Percentiles rank a stretch among this genome's conserved stretches.
Conservation (phyloP, 768 basidiomycete genomes). For the Rhodotorula babjevae region DNA sequence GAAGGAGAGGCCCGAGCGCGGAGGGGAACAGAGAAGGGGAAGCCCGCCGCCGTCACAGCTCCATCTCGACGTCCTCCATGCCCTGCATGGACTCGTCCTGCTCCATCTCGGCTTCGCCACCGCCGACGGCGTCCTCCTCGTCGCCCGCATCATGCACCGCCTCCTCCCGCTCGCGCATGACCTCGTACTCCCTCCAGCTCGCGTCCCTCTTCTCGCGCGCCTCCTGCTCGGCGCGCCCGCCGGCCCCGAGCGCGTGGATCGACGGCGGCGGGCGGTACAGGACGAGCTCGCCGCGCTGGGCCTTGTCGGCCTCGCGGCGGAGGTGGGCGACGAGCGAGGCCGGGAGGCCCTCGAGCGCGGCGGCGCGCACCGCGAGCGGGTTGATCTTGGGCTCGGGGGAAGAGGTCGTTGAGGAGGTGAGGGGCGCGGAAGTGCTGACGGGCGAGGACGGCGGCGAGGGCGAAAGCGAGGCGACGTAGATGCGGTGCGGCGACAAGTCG, state of each 20-base stretch:
- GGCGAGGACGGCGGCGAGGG: neutral
- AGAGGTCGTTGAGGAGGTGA: neutral
- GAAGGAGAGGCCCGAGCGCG: too few relatives aligned
- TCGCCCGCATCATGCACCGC: neutral
- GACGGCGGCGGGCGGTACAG: conserved; percentile 20
- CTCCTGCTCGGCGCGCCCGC: neutral
- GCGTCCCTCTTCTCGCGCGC: neutral
- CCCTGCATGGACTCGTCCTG: neutral
- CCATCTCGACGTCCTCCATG: conserved; percentile 17
- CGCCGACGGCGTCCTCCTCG: neutral
- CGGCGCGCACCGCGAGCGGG: neutral
- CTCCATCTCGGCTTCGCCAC: neutral
- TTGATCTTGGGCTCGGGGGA: neutral
- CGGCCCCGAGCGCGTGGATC: neutral
- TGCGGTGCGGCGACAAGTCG: conserved; percentile 23
- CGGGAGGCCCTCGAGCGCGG: neutral
- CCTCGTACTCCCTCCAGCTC: conserved; percentile 14
- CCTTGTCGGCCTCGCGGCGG: neutral
- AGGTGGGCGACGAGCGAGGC: neutral
- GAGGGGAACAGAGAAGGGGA: too few relatives aligned
- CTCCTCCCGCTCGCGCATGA: conserved; percentile 11
- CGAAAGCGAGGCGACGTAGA: conserved; percentile 35
- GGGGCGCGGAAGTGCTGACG: neutral
- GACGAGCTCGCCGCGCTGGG: neutral
- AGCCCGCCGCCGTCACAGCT: neutral